Evolutionary conservation across 805 yeast genomes (phyloP), one percentile per base, ranked within the genome.

Genomic region (Wickerhamomyces ciferrii): DNA sequence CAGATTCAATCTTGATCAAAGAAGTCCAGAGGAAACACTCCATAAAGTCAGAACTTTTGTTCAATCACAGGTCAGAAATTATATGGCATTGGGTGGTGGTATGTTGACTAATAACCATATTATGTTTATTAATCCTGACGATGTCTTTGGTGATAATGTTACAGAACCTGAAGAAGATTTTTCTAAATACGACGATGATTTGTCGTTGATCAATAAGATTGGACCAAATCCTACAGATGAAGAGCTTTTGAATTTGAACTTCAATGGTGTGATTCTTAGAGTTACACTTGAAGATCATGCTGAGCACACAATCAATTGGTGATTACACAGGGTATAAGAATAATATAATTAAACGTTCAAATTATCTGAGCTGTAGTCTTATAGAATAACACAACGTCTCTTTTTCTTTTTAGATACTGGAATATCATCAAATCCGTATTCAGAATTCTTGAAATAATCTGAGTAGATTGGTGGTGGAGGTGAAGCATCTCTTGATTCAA

Each of bases 401-500:
- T 49, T 46, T 48, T 45, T 42, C 43, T 45, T 15, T 13, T 36
- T 29, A 21, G 43, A 11, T 17, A 37, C 3, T 24, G 43, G 5
- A 41, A 41, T 11, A 10, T 18, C 23, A 35, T 18, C 38, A 27
- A 27, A 13, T 27, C 31, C 31, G 11, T 27, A 27, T 35, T 51
- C 60, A 2, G 54, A 39, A 41, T 49, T 49, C 35, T 46, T 45
- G 40, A 45, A 48, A 32, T 53, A 50, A 36, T 50, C 58, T 17
- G 51, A 43, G 10, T 39, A 40, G 3, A 32, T 34, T 20, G 25
- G 25, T 5, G 39, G 39, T 19, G 36, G 36, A 15, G 13, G 15
- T 14, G 29, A 5, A 27, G 37, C 29, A 8, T 25, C 35, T 6
- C 39, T 39, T 14, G 45, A 45, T 11, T 31, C 39, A 18, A 25